Percentiles rank a stretch among this genome's conserved stretches.
phyloP scores from a whole-genome alignment of 116 monocot species.

The Zostera marina region DNA sequence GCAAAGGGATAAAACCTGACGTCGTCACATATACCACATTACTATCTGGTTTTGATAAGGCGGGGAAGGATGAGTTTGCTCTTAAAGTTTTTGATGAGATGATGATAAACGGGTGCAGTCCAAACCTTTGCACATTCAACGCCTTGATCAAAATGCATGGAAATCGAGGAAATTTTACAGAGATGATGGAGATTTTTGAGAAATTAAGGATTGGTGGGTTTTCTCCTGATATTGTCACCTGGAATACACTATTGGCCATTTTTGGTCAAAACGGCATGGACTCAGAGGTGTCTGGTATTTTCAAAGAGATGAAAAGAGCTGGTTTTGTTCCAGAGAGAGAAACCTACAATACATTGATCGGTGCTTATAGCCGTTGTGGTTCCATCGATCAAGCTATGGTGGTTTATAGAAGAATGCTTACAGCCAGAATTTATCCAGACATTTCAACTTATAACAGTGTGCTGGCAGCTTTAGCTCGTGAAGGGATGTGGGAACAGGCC shows the following conservation, averaged over 20 bases:
- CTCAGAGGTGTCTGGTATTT: slow-evolving; percentile 60
- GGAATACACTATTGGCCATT: slow-evolving; percentile 78
- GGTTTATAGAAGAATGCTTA: slow-evolving; percentile 70
- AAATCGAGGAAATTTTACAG: slow-evolving; percentile 50
- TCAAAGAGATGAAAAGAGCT: slow-evolving; percentile 95
- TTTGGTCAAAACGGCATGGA: slow-evolving; percentile 90
- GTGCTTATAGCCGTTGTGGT: slow-evolving; percentile 90
- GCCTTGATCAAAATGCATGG: slow-evolving; percentile 93
- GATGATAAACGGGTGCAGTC: slow-evolving; percentile 40
- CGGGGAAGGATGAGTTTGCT: slow-evolving; percentile 62
- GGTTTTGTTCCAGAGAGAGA: slow-evolving; percentile 92
- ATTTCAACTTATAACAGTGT: slow-evolving; percentile 91
- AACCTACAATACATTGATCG: slow-evolving; percentile 82
- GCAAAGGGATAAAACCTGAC: slow-evolving; percentile 64
- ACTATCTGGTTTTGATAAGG: slow-evolving; percentile 81
- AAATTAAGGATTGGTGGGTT: slow-evolving; percentile 43
- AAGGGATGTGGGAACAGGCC: slow-evolving; percentile 70
- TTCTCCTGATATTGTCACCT: slow-evolving; percentile 68
- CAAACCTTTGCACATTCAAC: slow-evolving; percentile 86
- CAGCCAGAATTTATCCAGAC: slow-evolving; percentile 69
- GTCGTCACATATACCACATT: slow-evolving; percentile 82
- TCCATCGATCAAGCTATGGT: slow-evolving; percentile 73
- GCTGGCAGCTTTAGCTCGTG: slow-evolving; percentile 84
- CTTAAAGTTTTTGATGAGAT: slow-evolving; percentile 52
- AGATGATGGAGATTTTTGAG: slow-evolving; percentile 75